These are phyloP conservation scores for Bisporella sp. DNA, from an alignment of 2,329 filamentous ascomycete species.

Conservation along the genomic window DNA sequence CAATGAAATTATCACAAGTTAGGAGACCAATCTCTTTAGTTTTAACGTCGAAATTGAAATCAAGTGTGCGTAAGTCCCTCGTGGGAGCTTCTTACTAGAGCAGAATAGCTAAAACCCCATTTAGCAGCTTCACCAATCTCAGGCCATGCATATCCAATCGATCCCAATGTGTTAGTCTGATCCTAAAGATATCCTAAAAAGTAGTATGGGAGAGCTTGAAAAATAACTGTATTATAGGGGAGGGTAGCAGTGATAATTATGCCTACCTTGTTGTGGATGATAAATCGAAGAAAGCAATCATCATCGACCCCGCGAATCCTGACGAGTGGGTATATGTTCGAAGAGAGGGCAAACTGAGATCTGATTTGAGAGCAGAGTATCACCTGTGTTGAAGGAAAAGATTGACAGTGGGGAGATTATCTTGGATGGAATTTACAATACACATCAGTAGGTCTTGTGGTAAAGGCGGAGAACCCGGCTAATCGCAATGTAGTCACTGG, in stretches of 20 bases:
- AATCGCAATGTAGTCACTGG: slow-evolving; percentile 58
- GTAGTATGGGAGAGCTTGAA: slow-evolving; percentile 7
- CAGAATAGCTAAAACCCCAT: no score
- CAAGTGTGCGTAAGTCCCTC: no score
- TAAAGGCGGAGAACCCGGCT: background rate
- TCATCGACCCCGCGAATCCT: slow-evolving; percentile 76
- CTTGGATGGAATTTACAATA: slow-evolving; percentile 86
- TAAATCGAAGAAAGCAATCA: slow-evolving; percentile 68
- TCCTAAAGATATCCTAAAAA: background rate
- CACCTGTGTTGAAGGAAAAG: slow-evolving; percentile 63
- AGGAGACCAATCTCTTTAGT: no score
- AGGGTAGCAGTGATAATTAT: slow-evolving; percentile 74
- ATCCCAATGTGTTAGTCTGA: slow-evolving; percentile 76
- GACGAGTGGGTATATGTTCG: slow-evolving; percentile 52
- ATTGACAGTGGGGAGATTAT: slow-evolving; percentile 68
- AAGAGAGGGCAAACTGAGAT: background rate
- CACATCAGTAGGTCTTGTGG: slow-evolving; percentile 71
- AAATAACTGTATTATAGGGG: slow-evolving; percentile 45
- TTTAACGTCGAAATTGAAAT: no score
- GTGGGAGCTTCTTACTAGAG: no score
- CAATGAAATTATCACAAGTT: no score
- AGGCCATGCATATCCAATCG: slow-evolving; percentile 74
- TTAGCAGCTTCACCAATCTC: slow-evolving; percentile 8
- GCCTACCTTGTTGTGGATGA: slow-evolving; percentile 76
- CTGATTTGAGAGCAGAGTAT: slow-evolving; percentile 38